A percentile compares a stretch with the other conserved stretches of the same genome.
These are phyloP conservation scores for Pleoardoris graminearum DNA, from an alignment of 2,329 filamentous ascomycete species.

Conservation along the genomic window DNA sequence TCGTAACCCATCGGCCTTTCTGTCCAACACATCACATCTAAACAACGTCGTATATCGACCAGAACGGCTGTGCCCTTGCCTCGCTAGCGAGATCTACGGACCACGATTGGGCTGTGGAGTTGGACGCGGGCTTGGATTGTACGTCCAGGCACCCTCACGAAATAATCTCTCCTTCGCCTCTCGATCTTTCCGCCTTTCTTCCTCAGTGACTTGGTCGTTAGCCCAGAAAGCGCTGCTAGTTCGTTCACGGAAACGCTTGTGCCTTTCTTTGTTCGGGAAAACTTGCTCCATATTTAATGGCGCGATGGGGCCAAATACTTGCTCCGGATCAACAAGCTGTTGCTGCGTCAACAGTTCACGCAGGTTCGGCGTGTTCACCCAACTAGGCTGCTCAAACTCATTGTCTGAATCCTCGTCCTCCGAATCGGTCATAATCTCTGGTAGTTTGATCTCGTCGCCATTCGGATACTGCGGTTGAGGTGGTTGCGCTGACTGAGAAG, in stretches of 20 bases:
- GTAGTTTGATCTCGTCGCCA: constrained; percentile 86
- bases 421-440: constrained; percentile 93
- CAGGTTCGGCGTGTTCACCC: constrained; percentile 87
- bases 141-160: constrained; percentile 78
- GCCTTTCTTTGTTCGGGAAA: constrained; percentile 75
- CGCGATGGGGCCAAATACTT: constrained; percentile 85
- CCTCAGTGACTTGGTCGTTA: constrained; percentile 80
- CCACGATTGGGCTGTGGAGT: constrained; percentile 18
- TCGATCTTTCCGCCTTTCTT: constrained; percentile 80
- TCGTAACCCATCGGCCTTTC: background rate
- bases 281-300: constrained; percentile 96
- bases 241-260: constrained; percentile 84
- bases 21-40: background rate
- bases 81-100: too few relatives aligned
- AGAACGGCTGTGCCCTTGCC: too few relatives aligned
- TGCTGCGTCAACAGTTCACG: constrained; percentile 75
- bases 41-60: constrained; percentile 4
- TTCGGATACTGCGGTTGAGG: constrained; percentile 79
- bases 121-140: constrained; percentile 39
- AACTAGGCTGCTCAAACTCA: constrained; percentile 70
- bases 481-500: constrained; percentile 56
- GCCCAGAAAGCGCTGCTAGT: constrained; percentile 97
- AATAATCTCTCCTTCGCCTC: constrained; percentile 78
- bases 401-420: constrained; percentile 78
- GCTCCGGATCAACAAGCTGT: constrained; percentile 80